These are phyloP conservation scores for Aspergillus affinis DNA, from an alignment of 495 filamentous ascomycete genomes.

Conservation along the genomic window DNA sequence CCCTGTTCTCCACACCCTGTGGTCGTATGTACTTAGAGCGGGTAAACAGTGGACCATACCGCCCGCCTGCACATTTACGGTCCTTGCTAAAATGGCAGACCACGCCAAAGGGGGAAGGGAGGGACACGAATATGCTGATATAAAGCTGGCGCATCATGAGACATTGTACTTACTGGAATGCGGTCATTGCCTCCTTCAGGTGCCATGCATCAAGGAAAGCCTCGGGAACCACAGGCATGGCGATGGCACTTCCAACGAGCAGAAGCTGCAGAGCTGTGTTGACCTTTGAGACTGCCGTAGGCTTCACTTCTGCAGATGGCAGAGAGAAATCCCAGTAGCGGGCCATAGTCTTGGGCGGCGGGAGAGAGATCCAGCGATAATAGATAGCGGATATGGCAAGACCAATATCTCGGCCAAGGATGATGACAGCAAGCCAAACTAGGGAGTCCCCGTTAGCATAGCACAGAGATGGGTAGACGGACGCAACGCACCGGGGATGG, in stretches of 20 bases:
- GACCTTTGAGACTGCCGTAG: conserved; percentile 86
- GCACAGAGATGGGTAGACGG: not conserved
- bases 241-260: conserved; percentile 74
- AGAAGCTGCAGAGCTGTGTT: conserved; percentile 81
- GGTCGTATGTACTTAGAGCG: conserved; percentile 29
- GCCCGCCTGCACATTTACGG: not conserved
- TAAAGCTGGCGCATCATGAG: conserved; percentile 6
- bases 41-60: conserved; percentile 13
- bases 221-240: conserved; percentile 63
- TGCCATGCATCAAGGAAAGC: conserved; percentile 43
- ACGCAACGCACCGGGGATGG: conserved; percentile 63
- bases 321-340: conserved; percentile 98
- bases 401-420: conserved; percentile 86
- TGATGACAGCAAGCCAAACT: conserved; percentile 86
- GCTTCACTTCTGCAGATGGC: conserved; percentile 88
- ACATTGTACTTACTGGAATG: conserved; percentile 65
- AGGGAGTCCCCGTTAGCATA: not conserved
- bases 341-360: conserved; percentile 84
- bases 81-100: not conserved
- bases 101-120: not conserved
- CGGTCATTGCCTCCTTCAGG: conserved; percentile 55
- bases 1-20: conserved; percentile 43
- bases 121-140: not conserved
- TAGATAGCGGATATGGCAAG: conserved; percentile 89
- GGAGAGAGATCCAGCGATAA: conserved; percentile 90